phyloP scores from a whole-genome alignment of 73 alveolate genomes.

The Symbiodinium natans region DNA sequence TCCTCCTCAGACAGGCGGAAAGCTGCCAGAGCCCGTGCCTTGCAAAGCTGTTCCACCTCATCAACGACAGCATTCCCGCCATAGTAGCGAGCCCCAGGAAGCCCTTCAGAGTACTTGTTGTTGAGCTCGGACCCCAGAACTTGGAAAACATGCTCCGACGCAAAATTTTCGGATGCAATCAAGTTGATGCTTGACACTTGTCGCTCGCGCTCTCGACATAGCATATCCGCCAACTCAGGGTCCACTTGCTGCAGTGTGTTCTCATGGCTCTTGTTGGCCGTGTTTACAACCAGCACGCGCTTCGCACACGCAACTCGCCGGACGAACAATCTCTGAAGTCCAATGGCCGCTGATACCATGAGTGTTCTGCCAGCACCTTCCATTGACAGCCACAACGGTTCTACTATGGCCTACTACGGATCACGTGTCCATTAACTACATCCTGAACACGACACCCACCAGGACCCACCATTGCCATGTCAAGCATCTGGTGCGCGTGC shows the following conservation, averaged over 20 bases:
- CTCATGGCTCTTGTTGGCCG: too few species aligned
- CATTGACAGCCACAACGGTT: too few species aligned
- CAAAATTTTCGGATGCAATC: conserved; percentile 97
- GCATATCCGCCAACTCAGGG: not conserved
- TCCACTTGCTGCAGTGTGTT: not conserved
- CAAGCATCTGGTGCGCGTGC: too few species aligned
- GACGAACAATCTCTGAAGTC: too few species aligned
- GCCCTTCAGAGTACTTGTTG: conserved; percentile 99
- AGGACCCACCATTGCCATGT: too few species aligned
- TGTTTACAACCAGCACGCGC: too few species aligned
- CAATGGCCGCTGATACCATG: too few species aligned
- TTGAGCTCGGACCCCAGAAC: conserved; percentile 97
- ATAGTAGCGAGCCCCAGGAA: conserved; percentile 98
- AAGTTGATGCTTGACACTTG: conserved; percentile 97
- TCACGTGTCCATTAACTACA: too few species aligned
- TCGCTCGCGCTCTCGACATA: conserved; percentile 77
- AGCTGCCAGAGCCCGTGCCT: conserved; percentile 96
- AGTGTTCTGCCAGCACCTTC: too few species aligned
- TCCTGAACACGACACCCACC: too few species aligned
- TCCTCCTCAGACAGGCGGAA: conserved; percentile 34
- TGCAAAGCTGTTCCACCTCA: conserved; percentile 96
- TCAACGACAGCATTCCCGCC: conserved; percentile 98
- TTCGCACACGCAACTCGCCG: too few species aligned
- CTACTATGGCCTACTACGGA: too few species aligned
- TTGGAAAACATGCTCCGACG: conserved; percentile 96